Conservation (phyloP, 371 early-diverging fungal species). For the Haplosporangium sp. region DNA sequence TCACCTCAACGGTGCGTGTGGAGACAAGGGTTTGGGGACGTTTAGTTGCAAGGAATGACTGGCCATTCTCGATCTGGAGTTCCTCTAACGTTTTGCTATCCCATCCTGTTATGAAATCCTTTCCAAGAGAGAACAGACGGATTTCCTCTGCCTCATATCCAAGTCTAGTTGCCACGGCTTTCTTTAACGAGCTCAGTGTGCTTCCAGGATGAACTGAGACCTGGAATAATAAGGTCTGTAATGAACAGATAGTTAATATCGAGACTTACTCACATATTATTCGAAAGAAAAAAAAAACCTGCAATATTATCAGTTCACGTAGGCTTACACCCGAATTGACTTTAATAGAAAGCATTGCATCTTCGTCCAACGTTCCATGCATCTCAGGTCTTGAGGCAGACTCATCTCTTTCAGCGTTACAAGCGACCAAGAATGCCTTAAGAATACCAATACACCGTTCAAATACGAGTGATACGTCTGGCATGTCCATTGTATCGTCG, state of each 20-base stretch:
- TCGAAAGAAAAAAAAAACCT: neutral
- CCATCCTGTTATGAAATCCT: constrained; percentile 25
- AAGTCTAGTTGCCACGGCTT: constrained; percentile 19
- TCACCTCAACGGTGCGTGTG: neutral
- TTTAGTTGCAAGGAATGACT: constrained; percentile 45
- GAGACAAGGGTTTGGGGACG: constrained; percentile 7
- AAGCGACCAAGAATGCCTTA: constrained; percentile 43
- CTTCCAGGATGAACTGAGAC: constrained; percentile 36
- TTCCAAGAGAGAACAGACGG: constrained; percentile 38
- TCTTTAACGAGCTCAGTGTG: constrained; percentile 25
- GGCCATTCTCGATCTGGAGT: constrained; percentile 43
- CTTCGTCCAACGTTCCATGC: constrained; percentile 49
- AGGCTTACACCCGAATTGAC: constrained; percentile 29
- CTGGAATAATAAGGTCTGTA: constrained; percentile 35
- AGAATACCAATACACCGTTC: constrained; percentile 52
- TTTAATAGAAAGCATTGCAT: constrained; percentile 42
- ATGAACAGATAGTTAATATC: neutral
- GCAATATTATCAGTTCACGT: neutral
- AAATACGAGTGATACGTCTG: constrained; percentile 37
- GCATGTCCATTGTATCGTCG: constrained; percentile 7
- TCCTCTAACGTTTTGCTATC: constrained; percentile 56
- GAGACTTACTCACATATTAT: neutral
- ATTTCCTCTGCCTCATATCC: constrained; percentile 35
- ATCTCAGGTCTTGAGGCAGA: constrained; percentile 26
- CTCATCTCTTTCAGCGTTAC: constrained; percentile 18